Percentiles rank a stretch among this genome's conserved stretches.
Conservation (phyloP, 2,329 filamentous ascomycete genomes). For the Apiospora sp. region DNA sequence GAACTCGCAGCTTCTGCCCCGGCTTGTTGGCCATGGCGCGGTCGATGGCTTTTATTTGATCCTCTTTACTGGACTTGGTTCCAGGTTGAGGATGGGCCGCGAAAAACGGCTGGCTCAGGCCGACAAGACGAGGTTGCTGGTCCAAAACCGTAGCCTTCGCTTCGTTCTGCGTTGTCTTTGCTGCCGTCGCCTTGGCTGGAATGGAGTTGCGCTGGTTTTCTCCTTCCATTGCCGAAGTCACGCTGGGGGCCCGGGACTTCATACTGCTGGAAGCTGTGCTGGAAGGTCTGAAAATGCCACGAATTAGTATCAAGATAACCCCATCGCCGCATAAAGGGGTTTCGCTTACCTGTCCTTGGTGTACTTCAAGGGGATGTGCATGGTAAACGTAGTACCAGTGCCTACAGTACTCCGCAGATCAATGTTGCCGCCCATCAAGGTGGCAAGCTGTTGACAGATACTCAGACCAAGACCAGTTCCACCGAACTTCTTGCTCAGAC, state of each 20-base stretch:
- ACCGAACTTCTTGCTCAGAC: constrained; percentile 87
- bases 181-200: constrained; percentile 36
- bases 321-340: background rate
- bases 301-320: background rate
- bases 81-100: constrained; percentile 50
- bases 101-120: constrained; percentile 86
- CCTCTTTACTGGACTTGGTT: constrained; percentile 53
- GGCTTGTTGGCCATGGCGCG: constrained; percentile 69
- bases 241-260: constrained; percentile 57
- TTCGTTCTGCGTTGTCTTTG: constrained; percentile 40
- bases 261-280: constrained; percentile 64
- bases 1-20: constrained; percentile 74
- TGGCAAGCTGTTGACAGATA: constrained; percentile 87
- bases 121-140: constrained; percentile 79
- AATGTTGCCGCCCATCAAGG: constrained; percentile 82
- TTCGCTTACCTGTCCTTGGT: constrained; percentile 68
- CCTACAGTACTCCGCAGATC: constrained; percentile 74
- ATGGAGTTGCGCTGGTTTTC: constrained; percentile 45
- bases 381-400: constrained; percentile 80
- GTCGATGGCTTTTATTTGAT: constrained; percentile 72
- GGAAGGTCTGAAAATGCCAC: constrained; percentile 49
- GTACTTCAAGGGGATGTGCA: constrained; percentile 83
- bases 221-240: constrained; percentile 49
- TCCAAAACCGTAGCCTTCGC: constrained; percentile 61
- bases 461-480: constrained; percentile 88